Evolutionary conservation across 495 filamentous ascomycete genomes (phyloP).

Genomic region (Bombardia bombarda): DNA sequence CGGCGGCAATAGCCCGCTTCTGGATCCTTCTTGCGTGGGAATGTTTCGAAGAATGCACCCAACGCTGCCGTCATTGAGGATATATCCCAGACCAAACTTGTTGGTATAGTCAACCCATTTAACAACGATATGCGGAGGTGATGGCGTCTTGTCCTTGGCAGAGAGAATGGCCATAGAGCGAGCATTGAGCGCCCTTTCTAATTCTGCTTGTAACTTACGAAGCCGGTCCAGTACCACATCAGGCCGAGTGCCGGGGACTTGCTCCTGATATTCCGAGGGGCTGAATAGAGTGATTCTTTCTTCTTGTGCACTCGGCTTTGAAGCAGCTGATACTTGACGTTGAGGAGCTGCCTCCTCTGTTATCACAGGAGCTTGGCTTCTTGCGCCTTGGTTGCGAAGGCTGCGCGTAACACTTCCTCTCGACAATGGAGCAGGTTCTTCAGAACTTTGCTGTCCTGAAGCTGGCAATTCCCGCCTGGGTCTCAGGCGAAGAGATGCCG

Average conservation of each 20-base stretch:
- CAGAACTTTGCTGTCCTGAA: conserved; percentile 1
- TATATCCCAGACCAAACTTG: conserved; percentile 80
- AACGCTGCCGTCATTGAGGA: conserved; percentile 74
- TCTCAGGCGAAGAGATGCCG: conserved; percentile 20
- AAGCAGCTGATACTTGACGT: background rate
- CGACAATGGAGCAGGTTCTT: conserved; percentile 6
- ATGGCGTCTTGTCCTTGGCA: conserved; percentile 28
- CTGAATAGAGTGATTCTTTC: conserved; percentile 37
- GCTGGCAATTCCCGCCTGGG: conserved; percentile 11
- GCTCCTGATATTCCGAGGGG: conserved; percentile 40
- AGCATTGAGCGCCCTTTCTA: conserved; percentile 49
- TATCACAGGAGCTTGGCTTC: conserved; percentile 8
- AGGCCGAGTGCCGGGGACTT: conserved; percentile 40
- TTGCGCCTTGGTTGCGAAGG: conserved; percentile 18
- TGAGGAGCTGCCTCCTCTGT: conserved; percentile 6
- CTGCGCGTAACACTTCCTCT: conserved; percentile 14
- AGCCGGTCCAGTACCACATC: conserved; percentile 45
- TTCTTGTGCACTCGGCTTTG: conserved; percentile 12
- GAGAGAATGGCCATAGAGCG: conserved; percentile 43
- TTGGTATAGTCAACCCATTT: conserved; percentile 97
- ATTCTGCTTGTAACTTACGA: conserved; percentile 39
- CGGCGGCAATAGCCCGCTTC: conserved; percentile 48
- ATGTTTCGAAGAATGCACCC: conserved; percentile 66
- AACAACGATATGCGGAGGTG: conserved; percentile 53
- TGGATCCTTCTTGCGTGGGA: conserved; percentile 35